phyloP scores from a whole-genome alignment of 2,329 filamentous ascomycete species.

The Calycina herbarum region DNA sequence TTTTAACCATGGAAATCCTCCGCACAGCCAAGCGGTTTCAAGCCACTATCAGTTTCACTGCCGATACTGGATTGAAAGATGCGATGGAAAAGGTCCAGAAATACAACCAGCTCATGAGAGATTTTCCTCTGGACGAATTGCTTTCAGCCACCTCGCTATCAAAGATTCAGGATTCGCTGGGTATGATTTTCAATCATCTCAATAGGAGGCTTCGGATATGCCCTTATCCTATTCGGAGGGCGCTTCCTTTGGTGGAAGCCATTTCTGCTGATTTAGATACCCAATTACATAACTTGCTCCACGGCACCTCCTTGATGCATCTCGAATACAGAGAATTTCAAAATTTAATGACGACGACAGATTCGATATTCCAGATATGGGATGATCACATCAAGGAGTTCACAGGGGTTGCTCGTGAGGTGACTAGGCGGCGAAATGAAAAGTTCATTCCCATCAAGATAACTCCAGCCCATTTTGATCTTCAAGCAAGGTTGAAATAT shows the following conservation, averaged over 20 bases:
- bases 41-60: slow-evolving; percentile 92
- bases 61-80: slow-evolving; percentile 94
- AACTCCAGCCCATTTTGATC: slow-evolving; percentile 78
- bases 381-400: slow-evolving; percentile 97
- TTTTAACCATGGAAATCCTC: slow-evolving; percentile 88
- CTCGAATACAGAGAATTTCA: slow-evolving; percentile 90
- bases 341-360: slow-evolving; percentile 77
- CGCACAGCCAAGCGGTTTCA: slow-evolving; percentile 98
- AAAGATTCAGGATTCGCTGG: slow-evolving; percentile 86
- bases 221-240: slow-evolving; percentile 89
- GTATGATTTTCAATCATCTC: slow-evolving; percentile 87
- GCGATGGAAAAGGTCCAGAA: slow-evolving; percentile 95
- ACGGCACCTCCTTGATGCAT: slow-evolving; percentile 85
- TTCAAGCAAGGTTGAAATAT: slow-evolving; percentile 89
- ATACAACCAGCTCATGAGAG: slow-evolving; percentile 98
- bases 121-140: slow-evolving; percentile 94
- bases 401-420: slow-evolving; percentile 93
- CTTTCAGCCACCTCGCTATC: slow-evolving; percentile 85
- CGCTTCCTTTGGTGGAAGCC: slow-evolving; percentile 90
- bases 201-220: slow-evolving; percentile 98
- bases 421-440: slow-evolving; percentile 88
- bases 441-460: slow-evolving; percentile 99
- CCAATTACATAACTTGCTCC: slow-evolving; percentile 80
- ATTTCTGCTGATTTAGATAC: slow-evolving; percentile 92
- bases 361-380: slow-evolving; percentile 88